Evolutionary conservation across 306 rosid genomes (phyloP).

Genomic region (Gynostemma pentaphyllum): DNA sequence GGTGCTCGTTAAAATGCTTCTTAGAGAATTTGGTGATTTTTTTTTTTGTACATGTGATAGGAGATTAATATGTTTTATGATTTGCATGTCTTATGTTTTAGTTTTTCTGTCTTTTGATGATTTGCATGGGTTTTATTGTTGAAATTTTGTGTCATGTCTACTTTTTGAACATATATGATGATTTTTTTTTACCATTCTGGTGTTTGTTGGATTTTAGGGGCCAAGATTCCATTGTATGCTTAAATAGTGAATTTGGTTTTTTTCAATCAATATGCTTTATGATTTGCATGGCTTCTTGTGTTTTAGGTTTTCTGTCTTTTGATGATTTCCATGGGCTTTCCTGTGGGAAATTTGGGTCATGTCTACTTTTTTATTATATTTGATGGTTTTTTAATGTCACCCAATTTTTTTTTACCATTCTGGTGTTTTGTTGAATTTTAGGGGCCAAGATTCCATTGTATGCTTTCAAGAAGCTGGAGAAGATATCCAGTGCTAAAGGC

Average conservation of each 20-base stretch:
- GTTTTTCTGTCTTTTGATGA: background rate
- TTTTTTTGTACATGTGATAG: background rate
- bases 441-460: constrained; percentile 86
- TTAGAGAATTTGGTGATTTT: background rate
- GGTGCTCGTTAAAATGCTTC: constrained; percentile 29
- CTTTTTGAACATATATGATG: background rate
- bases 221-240: background rate
- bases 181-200: background rate
- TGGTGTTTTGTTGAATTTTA: too few species aligned
- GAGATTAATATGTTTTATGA: too few species aligned
- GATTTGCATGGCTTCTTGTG: background rate
- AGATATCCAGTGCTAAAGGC: constrained; percentile 21
- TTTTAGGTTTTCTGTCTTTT: background rate
- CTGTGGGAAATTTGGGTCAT: background rate
- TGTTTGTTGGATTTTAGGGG: background rate
- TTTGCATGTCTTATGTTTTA: background rate
- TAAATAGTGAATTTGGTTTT: background rate
- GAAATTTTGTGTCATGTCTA: too few species aligned
- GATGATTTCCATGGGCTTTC: background rate
- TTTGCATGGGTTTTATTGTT: too few species aligned
- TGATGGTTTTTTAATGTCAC: too few species aligned
- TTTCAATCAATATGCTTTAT: background rate
- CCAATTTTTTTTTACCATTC: too few species aligned
- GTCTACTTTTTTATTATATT: background rate
- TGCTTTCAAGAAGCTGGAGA: constrained; percentile 48